Base-by-base conservation (phyloP, 2,329 filamentous ascomycete species). In the Verticillium isaacii region DNA sequence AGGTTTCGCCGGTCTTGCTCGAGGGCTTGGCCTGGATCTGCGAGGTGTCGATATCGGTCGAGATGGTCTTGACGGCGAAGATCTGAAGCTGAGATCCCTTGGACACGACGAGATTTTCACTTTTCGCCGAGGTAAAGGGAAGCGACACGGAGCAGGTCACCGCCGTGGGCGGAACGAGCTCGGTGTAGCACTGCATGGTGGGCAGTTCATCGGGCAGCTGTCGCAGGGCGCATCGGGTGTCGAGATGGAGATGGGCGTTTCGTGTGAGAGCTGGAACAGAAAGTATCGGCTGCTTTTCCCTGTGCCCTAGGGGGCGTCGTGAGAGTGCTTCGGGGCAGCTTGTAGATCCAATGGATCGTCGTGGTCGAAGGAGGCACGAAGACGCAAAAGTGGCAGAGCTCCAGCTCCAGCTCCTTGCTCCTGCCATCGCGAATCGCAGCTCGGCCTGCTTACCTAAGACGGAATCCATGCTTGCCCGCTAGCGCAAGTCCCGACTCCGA, bases 151-250 rank as follows among this genome's bases (percentile, higher is more conserved):
- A 92, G 79, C 97, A 90, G 71, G 92, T 93, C 78, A 98, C 93
- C 74, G 93, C 93, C 74, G 93, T 96, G 60, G 95, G 93, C 80
- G 94, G 91, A 75, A 92, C 88, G 75, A 99, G 84, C 83, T 99
- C 95, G 72, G 92, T 93, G 80, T 98, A 98, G 83, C 92, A 96
- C 86, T 98, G 94, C 94, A 98, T 98, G 57, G 67, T 67, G 66
- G 71, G 73, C 54, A 34, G 32, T 56, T 56, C 54, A 56, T 32
- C 54, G 32, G 54, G 29, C 45, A 52, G 19, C 9, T 52, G 11
- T 52, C 45, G 45, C 34, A 11, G 14, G 45, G 45, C 45, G 45
- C 45, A 52, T 52, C 29, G 45, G 45, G 45, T 52, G 45, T 52
- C 19, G 45, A n/a, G 41, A 2, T 12, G 3, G 34, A 9, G 34